Percentiles rank a stretch among this genome's conserved stretches.
Evolutionary conservation across 352 stramenopile species (phyloP).

Genomic region (Globisporangium splendens): DNA sequence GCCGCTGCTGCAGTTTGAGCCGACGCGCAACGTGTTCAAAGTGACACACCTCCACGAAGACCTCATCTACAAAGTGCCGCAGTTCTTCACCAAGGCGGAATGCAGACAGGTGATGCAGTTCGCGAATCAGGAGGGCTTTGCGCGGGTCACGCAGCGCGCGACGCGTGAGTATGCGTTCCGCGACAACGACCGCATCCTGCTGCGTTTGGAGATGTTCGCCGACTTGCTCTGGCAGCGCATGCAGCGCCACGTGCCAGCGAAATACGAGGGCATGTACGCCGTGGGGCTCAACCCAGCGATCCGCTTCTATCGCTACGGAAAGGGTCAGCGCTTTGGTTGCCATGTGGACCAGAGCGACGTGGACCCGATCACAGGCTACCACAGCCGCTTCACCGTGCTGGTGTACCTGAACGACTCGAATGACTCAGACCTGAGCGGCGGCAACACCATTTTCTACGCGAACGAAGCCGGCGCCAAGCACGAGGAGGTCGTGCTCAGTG

Average conservation of each 20-base stretch:
- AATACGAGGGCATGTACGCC: constrained; percentile 65
- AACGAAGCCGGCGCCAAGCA: constrained; percentile 39
- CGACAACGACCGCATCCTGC: constrained; percentile 71
- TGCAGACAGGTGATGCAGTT: constrained; percentile 62
- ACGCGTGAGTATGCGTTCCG: constrained; percentile 64
- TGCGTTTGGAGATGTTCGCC: constrained; percentile 58
- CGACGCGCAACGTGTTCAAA: constrained; percentile 28
- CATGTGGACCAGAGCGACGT: constrained; percentile 86
- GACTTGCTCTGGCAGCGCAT: constrained; percentile 68
- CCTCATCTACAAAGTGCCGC: constrained; percentile 63
- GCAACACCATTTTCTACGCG: constrained; percentile 71
- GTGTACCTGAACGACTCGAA: constrained; percentile 76
- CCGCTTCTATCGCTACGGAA: constrained; percentile 73
- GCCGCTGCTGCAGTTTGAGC: constrained; percentile 43
- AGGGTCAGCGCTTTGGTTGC: constrained; percentile 70
- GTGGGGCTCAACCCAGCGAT: constrained; percentile 68
- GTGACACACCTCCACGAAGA: constrained; percentile 42
- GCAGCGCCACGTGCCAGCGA: constrained; percentile 38
- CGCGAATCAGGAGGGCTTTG: constrained; percentile 50
- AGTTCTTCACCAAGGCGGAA: constrained; percentile 58
- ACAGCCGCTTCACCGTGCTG: constrained; percentile 80
- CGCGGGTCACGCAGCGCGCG: constrained; percentile 66
- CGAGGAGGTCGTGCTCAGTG: constrained; percentile 47
- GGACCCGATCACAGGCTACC: constrained; percentile 57
- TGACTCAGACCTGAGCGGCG: constrained; percentile 70